These are phyloP conservation scores for Mycena pura DNA, from an alignment of 768 basidiomycete species.

Conservation along the genomic window DNA sequence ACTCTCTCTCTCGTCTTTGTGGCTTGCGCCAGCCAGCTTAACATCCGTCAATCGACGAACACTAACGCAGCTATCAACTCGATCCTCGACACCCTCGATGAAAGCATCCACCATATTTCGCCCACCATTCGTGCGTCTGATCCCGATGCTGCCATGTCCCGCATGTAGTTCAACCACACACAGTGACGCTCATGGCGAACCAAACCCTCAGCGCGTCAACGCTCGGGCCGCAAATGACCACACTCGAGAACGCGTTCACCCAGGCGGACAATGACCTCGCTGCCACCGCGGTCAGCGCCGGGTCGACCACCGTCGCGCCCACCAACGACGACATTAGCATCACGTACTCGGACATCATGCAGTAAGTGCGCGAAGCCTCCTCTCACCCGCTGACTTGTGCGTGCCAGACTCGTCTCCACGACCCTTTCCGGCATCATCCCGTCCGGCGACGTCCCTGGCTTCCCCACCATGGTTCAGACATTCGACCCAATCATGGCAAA, in stretches of 20 bases:
- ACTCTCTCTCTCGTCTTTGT: conserved; percentile 35
- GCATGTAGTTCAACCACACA: background rate
- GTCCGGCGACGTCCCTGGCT: conserved; percentile 33
- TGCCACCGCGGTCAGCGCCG: conserved; percentile 35
- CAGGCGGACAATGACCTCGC: conserved; percentile 29
- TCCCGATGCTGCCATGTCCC: background rate
- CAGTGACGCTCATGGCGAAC: conserved; percentile 39
- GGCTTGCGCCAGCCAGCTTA: conserved; percentile 38
- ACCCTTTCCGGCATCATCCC: conserved; percentile 38
- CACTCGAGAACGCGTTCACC: conserved; percentile 35
- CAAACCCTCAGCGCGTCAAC: conserved; percentile 38
- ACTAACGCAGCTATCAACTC: conserved; percentile 38
- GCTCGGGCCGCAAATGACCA: conserved; percentile 34
- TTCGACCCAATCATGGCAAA: conserved; percentile 40
- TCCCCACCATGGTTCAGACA: conserved; percentile 31
- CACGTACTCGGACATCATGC: conserved; percentile 35
- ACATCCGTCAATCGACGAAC: conserved; percentile 39
- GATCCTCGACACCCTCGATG: conserved; percentile 36
- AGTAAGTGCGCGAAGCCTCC: conserved; percentile 31
- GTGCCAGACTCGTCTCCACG: conserved; percentile 34
- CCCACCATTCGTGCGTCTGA: conserved; percentile 35
- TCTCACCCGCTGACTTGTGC: background rate
- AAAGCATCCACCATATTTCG: conserved; percentile 27
- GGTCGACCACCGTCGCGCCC: conserved; percentile 39
- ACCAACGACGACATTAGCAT: conserved; percentile 45